Percentiles rank a stretch among this genome's conserved stretches.
These are phyloP conservation scores for Prinsepia uniflora DNA, from an alignment of 306 rosid genomes.

Conservation along the genomic window DNA sequence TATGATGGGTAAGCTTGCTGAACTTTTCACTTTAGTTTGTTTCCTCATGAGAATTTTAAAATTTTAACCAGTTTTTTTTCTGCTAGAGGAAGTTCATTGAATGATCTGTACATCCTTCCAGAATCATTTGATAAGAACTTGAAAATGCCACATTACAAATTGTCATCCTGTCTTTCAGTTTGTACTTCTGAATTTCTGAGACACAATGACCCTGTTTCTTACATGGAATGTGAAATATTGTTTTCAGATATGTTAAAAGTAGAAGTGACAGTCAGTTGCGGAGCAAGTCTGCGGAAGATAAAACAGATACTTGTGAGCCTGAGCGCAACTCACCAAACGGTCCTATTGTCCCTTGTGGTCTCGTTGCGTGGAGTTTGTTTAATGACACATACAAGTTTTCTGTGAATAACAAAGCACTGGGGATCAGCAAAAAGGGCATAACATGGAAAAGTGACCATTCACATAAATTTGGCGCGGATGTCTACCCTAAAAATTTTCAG, in stretches of 20 bases:
- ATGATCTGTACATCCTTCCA: neutral
- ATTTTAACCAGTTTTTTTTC: neutral
- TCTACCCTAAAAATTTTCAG: constrained; percentile 82
- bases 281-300: constrained; percentile 26
- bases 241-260: constrained; percentile 67
- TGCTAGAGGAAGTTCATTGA: neutral
- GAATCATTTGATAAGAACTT: neutral
- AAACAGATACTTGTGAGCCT: constrained; percentile 38
- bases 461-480: constrained; percentile 61
- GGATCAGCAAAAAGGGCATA: constrained; percentile 67
- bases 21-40: neutral
- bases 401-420: constrained; percentile 37
- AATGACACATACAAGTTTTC: constrained; percentile 73
- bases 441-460: constrained; percentile 77
- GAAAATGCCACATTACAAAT: neutral
- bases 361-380: constrained; percentile 86
- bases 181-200: constrained; percentile 8
- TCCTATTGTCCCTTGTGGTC: constrained; percentile 85
- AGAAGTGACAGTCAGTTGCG: constrained; percentile 57
- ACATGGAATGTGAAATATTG: constrained; percentile 20
- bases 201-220: constrained; percentile 15
- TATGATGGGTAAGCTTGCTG: neutral
- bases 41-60: neutral
- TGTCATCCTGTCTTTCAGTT: neutral
- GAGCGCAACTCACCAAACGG: constrained; percentile 33